A percentile compares a stretch with the other conserved stretches of the same genome.
Evolutionary conservation across 2,329 filamentous ascomycete genomes (phyloP).

Genomic region (Annulohypoxylon truncatum): DNA sequence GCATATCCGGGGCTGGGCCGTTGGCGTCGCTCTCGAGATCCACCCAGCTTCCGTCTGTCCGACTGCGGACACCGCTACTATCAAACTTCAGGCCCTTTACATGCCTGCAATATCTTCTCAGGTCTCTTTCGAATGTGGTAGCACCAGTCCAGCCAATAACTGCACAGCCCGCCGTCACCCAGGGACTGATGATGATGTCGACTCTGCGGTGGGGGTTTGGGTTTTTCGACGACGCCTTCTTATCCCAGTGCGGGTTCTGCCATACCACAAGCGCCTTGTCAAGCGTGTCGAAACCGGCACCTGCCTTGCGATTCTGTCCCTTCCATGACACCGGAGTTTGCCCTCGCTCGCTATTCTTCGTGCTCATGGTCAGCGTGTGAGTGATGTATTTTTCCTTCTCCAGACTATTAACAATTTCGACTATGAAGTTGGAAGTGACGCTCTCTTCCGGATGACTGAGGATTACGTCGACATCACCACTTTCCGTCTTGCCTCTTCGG

Average conservation of each 20-base stretch:
- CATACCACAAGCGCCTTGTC: constrained; percentile 95
- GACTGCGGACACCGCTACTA: constrained; percentile 82
- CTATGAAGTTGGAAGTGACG: constrained; percentile 76
- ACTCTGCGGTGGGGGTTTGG: constrained; percentile 84
- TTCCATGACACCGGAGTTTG: constrained; percentile 70
- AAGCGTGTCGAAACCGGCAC: constrained; percentile 82
- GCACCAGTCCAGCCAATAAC: constrained; percentile 89
- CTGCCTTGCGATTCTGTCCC: constrained; percentile 56
- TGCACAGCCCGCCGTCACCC: constrained; percentile 89
- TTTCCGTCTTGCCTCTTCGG: constrained; percentile 77
- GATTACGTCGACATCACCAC: constrained; percentile 88
- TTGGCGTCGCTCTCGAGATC: constrained; percentile 68
- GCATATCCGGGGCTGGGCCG: constrained; percentile 68
- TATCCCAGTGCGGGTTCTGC: constrained; percentile 72
- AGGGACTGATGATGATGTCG: constrained; percentile 91
- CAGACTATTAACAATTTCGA: constrained; percentile 75
- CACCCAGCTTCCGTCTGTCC: constrained; percentile 73
- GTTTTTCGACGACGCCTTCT: constrained; percentile 64
- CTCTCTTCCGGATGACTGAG: constrained; percentile 80
- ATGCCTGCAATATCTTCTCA: constrained; percentile 82
- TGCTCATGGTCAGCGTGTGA: constrained; percentile 79
- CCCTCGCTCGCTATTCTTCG: constrained; percentile 76
- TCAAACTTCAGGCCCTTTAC: constrained; percentile 85
- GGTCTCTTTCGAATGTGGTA: constrained; percentile 89
- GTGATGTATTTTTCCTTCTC: constrained; percentile 79